phyloP scores from a whole-genome alignment of 23 red algal species.

The Gracilaria gracilis region DNA sequence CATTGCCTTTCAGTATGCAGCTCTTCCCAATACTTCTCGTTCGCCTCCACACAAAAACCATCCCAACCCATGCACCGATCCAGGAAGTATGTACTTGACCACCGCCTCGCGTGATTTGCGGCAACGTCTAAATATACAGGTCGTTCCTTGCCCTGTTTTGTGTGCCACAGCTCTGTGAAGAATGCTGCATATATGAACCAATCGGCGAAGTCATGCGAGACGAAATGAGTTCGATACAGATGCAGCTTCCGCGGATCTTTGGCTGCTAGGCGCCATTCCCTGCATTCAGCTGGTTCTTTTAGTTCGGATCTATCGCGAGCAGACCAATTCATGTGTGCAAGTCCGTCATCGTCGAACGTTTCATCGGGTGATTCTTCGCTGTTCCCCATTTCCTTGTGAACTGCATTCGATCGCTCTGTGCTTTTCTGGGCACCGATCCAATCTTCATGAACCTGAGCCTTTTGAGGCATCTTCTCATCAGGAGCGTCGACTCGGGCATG shows the following conservation, averaged over 20 bases:
- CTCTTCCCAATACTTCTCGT: slow-evolving; percentile 1
- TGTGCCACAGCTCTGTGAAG: slow-evolving; percentile 48
- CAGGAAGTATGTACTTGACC: slow-evolving; percentile 45
- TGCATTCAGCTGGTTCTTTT: slow-evolving; percentile 19
- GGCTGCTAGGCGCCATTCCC: slow-evolving; percentile 30
- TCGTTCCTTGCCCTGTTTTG: not conserved
- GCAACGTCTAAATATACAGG: slow-evolving; percentile 55
- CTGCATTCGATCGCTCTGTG: not conserved
- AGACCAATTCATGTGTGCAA: not conserved
- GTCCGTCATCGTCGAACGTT: not conserved
- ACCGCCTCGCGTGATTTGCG: slow-evolving; percentile 13
- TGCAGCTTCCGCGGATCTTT: not conserved
- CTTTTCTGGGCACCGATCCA: not conserved
- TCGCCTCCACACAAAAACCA: slow-evolving; percentile 66
- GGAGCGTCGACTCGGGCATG: not conserved
- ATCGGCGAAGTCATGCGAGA: slow-evolving; percentile 41
- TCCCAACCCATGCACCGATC: slow-evolving; percentile 47
- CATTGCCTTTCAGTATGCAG: not conserved
- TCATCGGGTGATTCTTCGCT: not conserved
- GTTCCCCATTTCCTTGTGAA: not conserved
- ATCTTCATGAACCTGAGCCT: not conserved
- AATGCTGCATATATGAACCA: slow-evolving; percentile 61
- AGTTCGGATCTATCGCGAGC: not conserved
- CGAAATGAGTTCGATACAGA: slow-evolving; percentile 51
- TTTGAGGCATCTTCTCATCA: not conserved